Conservation (phyloP, 202 grass and related monocot genomes). For the Dendrocalamus latiflorus region DNA sequence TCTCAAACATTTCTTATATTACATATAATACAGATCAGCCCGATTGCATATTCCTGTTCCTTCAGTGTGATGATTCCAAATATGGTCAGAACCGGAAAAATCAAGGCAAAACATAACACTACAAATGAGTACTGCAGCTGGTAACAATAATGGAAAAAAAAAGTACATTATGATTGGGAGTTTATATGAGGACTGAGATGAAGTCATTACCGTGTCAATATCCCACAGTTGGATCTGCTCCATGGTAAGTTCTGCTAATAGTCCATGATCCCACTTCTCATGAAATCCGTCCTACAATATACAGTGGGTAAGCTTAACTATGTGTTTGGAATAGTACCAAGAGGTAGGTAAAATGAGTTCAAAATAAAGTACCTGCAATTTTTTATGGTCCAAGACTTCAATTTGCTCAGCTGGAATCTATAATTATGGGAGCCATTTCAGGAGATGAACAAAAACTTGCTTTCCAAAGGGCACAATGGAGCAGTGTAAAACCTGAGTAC, state of each 20-base stretch:
- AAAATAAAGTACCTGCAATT: slow-evolving; percentile 56
- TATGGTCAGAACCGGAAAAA: not conserved
- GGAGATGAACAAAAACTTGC: not conserved
- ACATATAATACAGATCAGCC: not conserved
- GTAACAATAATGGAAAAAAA: not conserved
- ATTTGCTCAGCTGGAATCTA: slow-evolving; percentile 75
- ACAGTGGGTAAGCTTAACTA: not conserved
- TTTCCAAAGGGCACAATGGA: not conserved
- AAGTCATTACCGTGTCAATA: slow-evolving; percentile 65
- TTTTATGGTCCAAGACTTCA: slow-evolving; percentile 67
- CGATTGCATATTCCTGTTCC: not conserved
- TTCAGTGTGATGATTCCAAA: not conserved
- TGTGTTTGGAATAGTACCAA: not conserved
- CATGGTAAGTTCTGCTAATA: slow-evolving; percentile 62
- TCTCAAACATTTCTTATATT: slow-evolving; percentile 1
- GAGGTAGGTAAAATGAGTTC: not conserved
- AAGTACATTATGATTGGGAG: not conserved
- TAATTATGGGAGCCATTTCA: not conserved
- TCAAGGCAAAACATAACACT: not conserved
- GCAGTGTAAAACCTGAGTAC: slow-evolving; percentile 29
- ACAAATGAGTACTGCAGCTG: not conserved
- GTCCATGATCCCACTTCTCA: slow-evolving; percentile 65
- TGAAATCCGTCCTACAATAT: slow-evolving; percentile 77
- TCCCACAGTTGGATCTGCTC: slow-evolving; percentile 49
- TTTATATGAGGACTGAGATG: slow-evolving; percentile 2